phyloP scores from a whole-genome alignment of 108 stramenopile species.

The Cyclotella cryptica region DNA sequence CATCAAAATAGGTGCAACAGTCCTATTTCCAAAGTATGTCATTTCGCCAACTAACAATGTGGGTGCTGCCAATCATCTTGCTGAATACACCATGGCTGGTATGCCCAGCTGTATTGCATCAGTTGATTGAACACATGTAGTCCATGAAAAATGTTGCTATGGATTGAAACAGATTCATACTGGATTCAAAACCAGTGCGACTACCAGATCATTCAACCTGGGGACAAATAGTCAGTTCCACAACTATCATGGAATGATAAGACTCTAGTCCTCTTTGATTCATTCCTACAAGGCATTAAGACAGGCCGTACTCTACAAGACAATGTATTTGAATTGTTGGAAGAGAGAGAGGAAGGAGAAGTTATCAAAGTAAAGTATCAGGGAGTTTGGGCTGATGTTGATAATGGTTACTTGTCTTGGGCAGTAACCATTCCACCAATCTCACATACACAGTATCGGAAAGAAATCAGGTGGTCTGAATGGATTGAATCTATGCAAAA shows the following conservation, averaged over 20 bases:
- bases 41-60: background rate
- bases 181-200: slow-evolving; percentile 24
- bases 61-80: background rate
- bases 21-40: slow-evolving; percentile 13
- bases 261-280: slow-evolving; percentile 24
- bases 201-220: slow-evolving; percentile 33
- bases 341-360: slow-evolving; percentile 1
- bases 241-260: slow-evolving; percentile 20
- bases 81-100: slow-evolving; percentile 19
- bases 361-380: slow-evolving; percentile 14
- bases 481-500: slow-evolving; percentile 33
- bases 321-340: slow-evolving; percentile 25
- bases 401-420: slow-evolving; percentile 24
- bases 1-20: slow-evolving; percentile 16
- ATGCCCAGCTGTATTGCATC: slow-evolving; percentile 25
- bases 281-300: slow-evolving; percentile 11
- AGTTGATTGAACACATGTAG: slow-evolving; percentile 26
- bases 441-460: background rate
- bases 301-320: background rate
- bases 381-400: slow-evolving; percentile 19
- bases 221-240: slow-evolving; percentile 21
- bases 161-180: slow-evolving; percentile 8
- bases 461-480: slow-evolving; percentile 21
- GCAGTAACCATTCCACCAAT: slow-evolving; percentile 18
- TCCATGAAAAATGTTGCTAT: slow-evolving; percentile 19